Evolutionary conservation across 1,139 yeast genomes (phyloP).

Genomic region (Yamadazyma dendronema): DNA sequence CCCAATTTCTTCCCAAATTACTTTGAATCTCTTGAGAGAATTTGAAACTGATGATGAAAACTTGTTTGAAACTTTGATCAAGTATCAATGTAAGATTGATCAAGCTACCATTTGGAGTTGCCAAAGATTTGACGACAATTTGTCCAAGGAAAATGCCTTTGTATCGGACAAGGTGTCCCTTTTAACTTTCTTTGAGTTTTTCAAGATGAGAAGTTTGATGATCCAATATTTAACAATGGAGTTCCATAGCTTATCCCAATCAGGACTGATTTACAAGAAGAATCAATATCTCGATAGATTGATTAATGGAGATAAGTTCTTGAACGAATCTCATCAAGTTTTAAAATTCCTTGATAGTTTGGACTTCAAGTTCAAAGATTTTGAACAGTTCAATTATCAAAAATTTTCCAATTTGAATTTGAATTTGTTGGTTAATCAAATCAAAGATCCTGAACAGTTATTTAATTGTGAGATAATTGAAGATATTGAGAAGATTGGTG

Average conservation of each 20-base stretch:
- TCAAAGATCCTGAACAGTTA: slow-evolving; percentile 13
- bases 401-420: slow-evolving; percentile 36
- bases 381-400: slow-evolving; percentile 38
- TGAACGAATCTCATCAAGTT: slow-evolving; percentile 59
- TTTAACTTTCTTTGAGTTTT: slow-evolving; percentile 60
- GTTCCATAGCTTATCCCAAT: slow-evolving; percentile 55
- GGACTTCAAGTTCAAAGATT: slow-evolving; percentile 49
- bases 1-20: slow-evolving; percentile 49
- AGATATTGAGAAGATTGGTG: slow-evolving; percentile 6
- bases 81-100: slow-evolving; percentile 55
- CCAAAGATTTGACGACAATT: slow-evolving; percentile 39
- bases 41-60: slow-evolving; percentile 23
- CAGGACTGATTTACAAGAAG: slow-evolving; percentile 55
- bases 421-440: slow-evolving; percentile 25
- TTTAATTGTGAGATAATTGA: slow-evolving; percentile 5
- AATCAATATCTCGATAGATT: slow-evolving; percentile 53
- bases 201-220: slow-evolving; percentile 58
- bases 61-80: slow-evolving; percentile 52
- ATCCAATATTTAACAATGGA: slow-evolving; percentile 73
- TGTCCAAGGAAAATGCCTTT: slow-evolving; percentile 31
- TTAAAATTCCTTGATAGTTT: slow-evolving; percentile 68
- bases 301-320: slow-evolving; percentile 45
- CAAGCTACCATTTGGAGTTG: slow-evolving; percentile 52
- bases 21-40: slow-evolving; percentile 52
- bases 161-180: slow-evolving; percentile 35